A percentile compares a stretch with the other conserved stretches of the same genome.
Conservation (phyloP, 2,329 filamentous ascomycete species). For the Aspergillus hiratsukae region DNA sequence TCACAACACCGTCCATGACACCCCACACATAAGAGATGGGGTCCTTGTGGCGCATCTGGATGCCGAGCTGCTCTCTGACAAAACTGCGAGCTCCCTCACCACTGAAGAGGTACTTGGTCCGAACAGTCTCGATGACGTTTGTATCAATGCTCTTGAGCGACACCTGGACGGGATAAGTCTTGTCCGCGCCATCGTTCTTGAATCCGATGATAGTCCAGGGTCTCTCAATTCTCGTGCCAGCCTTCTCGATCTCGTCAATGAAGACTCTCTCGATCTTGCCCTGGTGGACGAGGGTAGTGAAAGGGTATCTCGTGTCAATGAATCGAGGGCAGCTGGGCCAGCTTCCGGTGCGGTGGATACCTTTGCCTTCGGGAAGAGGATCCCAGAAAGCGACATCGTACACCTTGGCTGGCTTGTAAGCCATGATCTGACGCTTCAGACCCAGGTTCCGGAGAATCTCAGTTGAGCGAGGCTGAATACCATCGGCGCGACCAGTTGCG, state of each 20-base stretch:
- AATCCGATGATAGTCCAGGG: constrained; percentile 61
- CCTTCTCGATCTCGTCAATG: constrained; percentile 57
- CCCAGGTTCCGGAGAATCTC: constrained; percentile 87
- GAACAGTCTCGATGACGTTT: constrained; percentile 60
- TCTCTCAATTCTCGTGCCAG: constrained; percentile 52
- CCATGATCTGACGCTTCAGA: constrained; percentile 83
- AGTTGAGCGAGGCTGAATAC: constrained; percentile 83
- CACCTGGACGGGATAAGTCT: constrained; percentile 76
- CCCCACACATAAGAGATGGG: constrained; percentile 62
- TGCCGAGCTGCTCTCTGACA: constrained; percentile 58
- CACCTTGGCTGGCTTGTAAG: constrained; percentile 77
- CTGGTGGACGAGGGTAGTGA: constrained; percentile 60
- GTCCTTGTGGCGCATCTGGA: constrained; percentile 62
- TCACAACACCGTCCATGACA: constrained; percentile 62
- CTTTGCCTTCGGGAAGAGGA: constrained; percentile 47
- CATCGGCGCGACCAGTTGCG: constrained; percentile 79
- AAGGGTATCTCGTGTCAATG: constrained; percentile 61
- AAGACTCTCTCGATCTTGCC: constrained; percentile 60
- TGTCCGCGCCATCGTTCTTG: constrained; percentile 55
- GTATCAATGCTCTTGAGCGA: constrained; percentile 73
- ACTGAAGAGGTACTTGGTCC: constrained; percentile 60
- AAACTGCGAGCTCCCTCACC: constrained; percentile 60
- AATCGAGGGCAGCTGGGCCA: constrained; percentile 90
- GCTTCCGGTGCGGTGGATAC: constrained; percentile 57
- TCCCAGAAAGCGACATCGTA: constrained; percentile 68